Conservation (phyloP, 768 basidiomycete genomes). For the Suillus subaureus region DNA sequence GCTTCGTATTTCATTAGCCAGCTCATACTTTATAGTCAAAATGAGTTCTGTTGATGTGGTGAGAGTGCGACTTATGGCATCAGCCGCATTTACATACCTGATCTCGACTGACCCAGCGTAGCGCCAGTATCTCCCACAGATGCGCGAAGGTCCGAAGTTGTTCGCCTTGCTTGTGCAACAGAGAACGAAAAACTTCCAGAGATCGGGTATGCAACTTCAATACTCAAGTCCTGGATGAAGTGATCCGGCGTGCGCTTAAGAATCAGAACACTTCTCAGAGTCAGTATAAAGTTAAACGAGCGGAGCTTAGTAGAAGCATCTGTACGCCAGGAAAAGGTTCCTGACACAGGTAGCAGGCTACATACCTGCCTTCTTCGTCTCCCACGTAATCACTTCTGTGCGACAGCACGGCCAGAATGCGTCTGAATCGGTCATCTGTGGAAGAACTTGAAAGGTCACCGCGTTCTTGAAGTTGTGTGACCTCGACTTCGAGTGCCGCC, state of each 20-base stretch:
- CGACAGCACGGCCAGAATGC: slow-evolving; percentile 47
- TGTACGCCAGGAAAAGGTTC: background rate
- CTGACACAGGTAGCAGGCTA: slow-evolving; percentile 5
- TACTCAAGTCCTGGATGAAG: slow-evolving; percentile 3
- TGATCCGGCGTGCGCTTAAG: slow-evolving; percentile 17
- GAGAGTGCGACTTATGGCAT: slow-evolving; percentile 5
- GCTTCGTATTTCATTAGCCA: slow-evolving; percentile 41
- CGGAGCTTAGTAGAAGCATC: background rate
- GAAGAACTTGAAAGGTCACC: slow-evolving; percentile 2
- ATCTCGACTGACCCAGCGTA: slow-evolving; percentile 35
- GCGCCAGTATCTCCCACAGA: slow-evolving; percentile 15
- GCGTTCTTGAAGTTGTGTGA: slow-evolving; percentile 5
- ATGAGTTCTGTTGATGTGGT: slow-evolving; percentile 45
- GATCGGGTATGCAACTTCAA: slow-evolving; percentile 46
- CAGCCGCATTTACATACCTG: slow-evolving; percentile 39
- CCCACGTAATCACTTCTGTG: slow-evolving; percentile 45
- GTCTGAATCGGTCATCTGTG: slow-evolving; percentile 6
- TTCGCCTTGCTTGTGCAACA: slow-evolving; percentile 55
- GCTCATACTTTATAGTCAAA: slow-evolving; percentile 46
- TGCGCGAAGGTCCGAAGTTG: slow-evolving; percentile 37
- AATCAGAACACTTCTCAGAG: slow-evolving; percentile 14
- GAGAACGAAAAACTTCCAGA: slow-evolving; percentile 53
- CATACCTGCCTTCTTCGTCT: slow-evolving; percentile 59
- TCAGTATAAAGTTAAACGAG: background rate
- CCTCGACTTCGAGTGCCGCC: slow-evolving; percentile 42